A percentile compares a stretch with the other conserved stretches of the same genome.
Conservation (phyloP, 768 basidiomycete species). For the Mycena kentingensis region DNA sequence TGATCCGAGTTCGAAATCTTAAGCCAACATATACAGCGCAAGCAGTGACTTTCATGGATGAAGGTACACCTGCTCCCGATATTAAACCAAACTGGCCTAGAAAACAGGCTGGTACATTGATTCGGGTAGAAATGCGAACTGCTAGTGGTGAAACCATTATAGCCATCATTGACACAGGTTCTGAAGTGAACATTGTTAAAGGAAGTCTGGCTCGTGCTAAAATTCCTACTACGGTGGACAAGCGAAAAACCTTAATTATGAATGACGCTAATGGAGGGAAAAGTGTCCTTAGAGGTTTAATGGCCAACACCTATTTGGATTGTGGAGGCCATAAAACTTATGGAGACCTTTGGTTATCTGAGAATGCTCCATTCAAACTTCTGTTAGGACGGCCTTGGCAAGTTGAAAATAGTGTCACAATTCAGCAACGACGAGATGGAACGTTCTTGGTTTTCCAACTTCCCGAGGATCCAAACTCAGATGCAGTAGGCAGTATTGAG, state of each 20-base stretch:
- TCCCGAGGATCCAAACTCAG: too few relatives aligned
- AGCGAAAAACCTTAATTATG: neutral
- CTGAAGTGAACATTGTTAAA: neutral
- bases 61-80: too few relatives aligned
- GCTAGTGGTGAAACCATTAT: neutral
- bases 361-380: constrained; percentile 12
- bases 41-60: too few relatives aligned
- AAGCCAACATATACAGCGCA: too few relatives aligned
- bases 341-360: constrained; percentile 15
- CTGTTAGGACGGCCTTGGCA: constrained; percentile 23
- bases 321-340: constrained; percentile 13
- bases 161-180: neutral
- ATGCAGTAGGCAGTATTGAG: too few relatives aligned
- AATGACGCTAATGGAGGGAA: constrained; percentile 21
- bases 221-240: neutral
- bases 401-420: constrained; percentile 12
- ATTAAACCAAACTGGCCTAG: neutral
- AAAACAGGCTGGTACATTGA: neutral
- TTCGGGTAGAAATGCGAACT: neutral
- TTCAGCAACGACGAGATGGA: constrained; percentile 14
- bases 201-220: neutral
- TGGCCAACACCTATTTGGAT: constrained; percentile 7
- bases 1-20: neutral
- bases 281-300: constrained; percentile 11
- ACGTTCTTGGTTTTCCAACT: constrained; percentile 3